Evolutionary conservation across 768 basidiomycete genomes (phyloP).

Genomic region (Ephemerocybe angulata): DNA sequence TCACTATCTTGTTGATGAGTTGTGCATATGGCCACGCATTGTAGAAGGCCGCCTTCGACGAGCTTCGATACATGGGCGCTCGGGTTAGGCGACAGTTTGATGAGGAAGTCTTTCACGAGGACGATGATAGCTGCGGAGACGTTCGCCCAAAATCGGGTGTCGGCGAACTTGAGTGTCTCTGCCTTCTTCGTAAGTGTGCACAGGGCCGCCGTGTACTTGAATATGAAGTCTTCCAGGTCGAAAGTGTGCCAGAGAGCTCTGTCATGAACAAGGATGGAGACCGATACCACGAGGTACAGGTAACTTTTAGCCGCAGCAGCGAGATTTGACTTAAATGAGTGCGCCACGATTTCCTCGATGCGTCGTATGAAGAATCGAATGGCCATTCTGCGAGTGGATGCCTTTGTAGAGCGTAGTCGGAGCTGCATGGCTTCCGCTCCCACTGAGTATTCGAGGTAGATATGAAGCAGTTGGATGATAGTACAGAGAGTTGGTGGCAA

Average conservation of each 20-base stretch:
- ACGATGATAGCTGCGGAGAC: too few species aligned
- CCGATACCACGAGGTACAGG: neutral
- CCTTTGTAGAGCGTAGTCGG: neutral
- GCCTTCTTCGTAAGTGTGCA: neutral
- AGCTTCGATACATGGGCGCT: too few species aligned
- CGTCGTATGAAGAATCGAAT: neutral
- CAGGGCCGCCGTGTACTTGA: neutral
- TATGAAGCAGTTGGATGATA: neutral
- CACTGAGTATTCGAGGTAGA: neutral
- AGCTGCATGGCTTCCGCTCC: neutral
- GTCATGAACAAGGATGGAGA: neutral
- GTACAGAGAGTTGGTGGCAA: too few species aligned
- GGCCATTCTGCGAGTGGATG: neutral
- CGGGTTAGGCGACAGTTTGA: too few species aligned
- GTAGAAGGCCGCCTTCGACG: too few species aligned
- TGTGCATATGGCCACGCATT: too few species aligned
- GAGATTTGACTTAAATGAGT: neutral
- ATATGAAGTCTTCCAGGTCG: neutral
- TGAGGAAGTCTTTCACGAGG: too few species aligned
- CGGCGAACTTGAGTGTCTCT: neutral
- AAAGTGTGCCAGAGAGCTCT: neutral
- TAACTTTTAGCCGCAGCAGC: neutral
- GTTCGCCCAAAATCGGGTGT: neutral
- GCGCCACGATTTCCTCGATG: neutral
- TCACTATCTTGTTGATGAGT: too few species aligned